Base-by-base conservation (phyloP, 2,329 filamentous ascomycete genomes). In the Fusarium fujikuroi region DNA sequence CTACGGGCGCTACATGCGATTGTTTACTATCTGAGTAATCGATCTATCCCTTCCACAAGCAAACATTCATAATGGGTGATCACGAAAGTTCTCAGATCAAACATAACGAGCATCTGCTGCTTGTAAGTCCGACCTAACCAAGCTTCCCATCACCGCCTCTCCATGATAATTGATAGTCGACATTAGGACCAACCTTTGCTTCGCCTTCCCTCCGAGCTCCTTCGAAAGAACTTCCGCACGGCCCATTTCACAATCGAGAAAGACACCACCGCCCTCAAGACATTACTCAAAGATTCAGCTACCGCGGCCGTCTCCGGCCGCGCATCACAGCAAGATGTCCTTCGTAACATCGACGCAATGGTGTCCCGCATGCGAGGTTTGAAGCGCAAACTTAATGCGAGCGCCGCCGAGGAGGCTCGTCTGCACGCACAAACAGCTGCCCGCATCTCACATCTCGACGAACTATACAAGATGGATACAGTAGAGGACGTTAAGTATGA, bases 401-500 rank as follows among this genome's bases (percentile, higher is more conserved):
- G 94, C 66, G 91, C 95, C 60, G 91, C 92, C 44, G 95, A 98
- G 79, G 95, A 98, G 83, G 87, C 88, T 63, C 87, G 88, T 21
- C 87, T 98, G 19, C 93, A 97, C 79, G 87, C 87, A 11, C 92
- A 97, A 77, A 90, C 93, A 36, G 89, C 90, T 60, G 92, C 93
- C 71, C 90, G 96, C 37, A 91, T 97, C 66, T 85, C 89, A 32
- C 95, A 99, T 83, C 86, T 99, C 39, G 89, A 93, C 75, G 91
- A 95, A 75, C 86, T 99, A 9, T 94, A 96, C 81, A 83, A 88
- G 49, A 93, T 98, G 77, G 89, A 92, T 64, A 93, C 90, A 69
- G 86, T 98, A 69, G 93, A 94, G 59, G 96, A 99, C 80, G 94
- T 97, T 76, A 94, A 94, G 79, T 99, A 98, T 83, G 95, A 98